Evolutionary conservation across 73 alveolate species (phyloP), one percentile per base, ranked within the genome.

Genomic region (Paramecium pentaurelia): DNA sequence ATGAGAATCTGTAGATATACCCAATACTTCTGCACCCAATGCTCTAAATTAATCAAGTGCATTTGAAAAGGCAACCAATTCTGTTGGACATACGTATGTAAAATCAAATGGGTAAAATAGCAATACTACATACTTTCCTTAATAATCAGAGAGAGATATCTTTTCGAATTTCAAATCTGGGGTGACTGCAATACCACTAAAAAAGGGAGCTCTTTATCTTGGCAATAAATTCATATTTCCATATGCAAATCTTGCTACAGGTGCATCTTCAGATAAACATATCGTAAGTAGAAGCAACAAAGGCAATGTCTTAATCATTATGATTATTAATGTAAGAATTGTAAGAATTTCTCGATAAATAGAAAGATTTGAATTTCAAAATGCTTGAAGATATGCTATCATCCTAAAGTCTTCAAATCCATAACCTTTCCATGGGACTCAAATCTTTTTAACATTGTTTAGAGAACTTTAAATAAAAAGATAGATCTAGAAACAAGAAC

Each of bases 21-120:
- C 99, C 37, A 97, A 89, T 2, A 97, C 93, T 58, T 97, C 99
- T 16, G 99, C 97, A 36, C 96, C 96, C 51, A 97, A 93, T 85
- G 94, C 98, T 28, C 97, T 96, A 94, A 98, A 96, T 91, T 97
- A 92, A 68, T 94, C 97, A 49, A 96, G 88, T 25, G 98, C 99
- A 75, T 97, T 99, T 60, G 98, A 95, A 96, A 98, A 98, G 40
- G 99, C 98, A 86, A 98, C 94, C 59, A 98, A 93, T 87, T 98
- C 99, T 25, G 99, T 98, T 10, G 99, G 99, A 96, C 99, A 98
- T 22, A 98, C 99, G 84, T 97, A 98, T 77, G 99, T 98, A 92
- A 98, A 98, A 93, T 98, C 99, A 92, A 98, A 97, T 71, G 99
- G 99, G 93, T 98, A 98, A 96, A 98, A 98, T 93, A 98, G 95